Base-by-base conservation (phyloP, 2,329 filamentous ascomycete species). In the Trichophyton simii region DNA sequence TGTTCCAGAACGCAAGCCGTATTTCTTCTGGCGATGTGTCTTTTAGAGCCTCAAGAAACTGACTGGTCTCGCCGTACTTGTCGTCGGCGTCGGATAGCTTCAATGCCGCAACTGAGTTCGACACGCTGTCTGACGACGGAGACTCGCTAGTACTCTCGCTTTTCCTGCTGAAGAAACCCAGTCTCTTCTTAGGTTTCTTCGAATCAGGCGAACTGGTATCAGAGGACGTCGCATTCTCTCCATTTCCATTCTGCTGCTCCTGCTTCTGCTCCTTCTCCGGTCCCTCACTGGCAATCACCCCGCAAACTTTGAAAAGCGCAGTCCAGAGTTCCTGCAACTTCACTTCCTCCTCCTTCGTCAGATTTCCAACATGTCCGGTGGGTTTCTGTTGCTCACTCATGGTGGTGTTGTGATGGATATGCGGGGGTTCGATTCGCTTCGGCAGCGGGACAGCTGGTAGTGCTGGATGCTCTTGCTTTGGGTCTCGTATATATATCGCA, bases 321-420 rank as follows among this genome's bases (percentile, higher is more conserved):
- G 81, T 75, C 94, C 94, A 99, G 67, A 97, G 82, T 73, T 95
- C 87, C 69, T 87, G 88, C 62, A 99, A 79, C 77, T 95, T 96
- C 65, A 83, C 82, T 69, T 96, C 89, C 76, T 99, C 86, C 65
- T 96, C 91, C 2, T 84, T 74, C n/a, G 91, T 96, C 62, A 99
- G 80, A 67, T 89, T 96, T 63, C 89, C 91, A 60, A 90, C 83
- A 64, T 91, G 85, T 60, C 94, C 94, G 36, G 69, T 70, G 48
- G 69, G 69, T 36, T 66, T 63, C 63, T 72, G 65, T 64, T 72
- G 65, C 63, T 66, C 63, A 59, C 72, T 65, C 69, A 75, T 73
- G 63, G 42, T 66, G 34, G 34, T 13, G 34, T 38, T 9, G 64
- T 8, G 63, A 64, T 25, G 66, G 36, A 38, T 57, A 18, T 61